phyloP scores from a whole-genome alignment of 371 early-diverging fungal genomes.

The Lichtheimia ramosa region DNA sequence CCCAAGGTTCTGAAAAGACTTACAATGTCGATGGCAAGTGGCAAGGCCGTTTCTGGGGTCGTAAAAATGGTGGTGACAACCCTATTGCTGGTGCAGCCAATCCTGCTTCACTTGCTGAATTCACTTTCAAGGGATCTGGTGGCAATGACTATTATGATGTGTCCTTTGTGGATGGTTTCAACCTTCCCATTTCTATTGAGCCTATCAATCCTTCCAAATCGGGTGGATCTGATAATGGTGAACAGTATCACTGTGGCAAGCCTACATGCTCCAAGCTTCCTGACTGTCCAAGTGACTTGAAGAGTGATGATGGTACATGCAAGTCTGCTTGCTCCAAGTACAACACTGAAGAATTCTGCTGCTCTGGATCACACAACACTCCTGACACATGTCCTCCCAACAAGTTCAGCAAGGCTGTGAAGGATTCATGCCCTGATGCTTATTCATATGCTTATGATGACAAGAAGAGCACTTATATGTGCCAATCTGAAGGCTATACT shows the following conservation, averaged over 20 bases:
- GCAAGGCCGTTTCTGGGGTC: too few species aligned
- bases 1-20: too few species aligned
- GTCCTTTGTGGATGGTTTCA: constrained; percentile 48
- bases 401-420: constrained; percentile 25
- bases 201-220: constrained; percentile 16
- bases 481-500: constrained; percentile 33
- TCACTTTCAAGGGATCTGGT: too few species aligned
- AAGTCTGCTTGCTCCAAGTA: constrained; percentile 39
- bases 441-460: constrained; percentile 57
- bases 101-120: too few species aligned
- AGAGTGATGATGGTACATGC: constrained; percentile 22
- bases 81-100: too few species aligned
- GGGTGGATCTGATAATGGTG: constrained; percentile 10
- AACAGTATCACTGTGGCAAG: constrained; percentile 23
- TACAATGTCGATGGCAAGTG: too few species aligned
- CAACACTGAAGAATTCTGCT: constrained; percentile 30
- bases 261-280: constrained; percentile 28
- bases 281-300: constrained; percentile 29
- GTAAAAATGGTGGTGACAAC: too few species aligned
- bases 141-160: constrained; percentile 46
- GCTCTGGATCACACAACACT: constrained; percentile 28
- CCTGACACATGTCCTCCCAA: constrained; percentile 29
- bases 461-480: constrained; percentile 38
- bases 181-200: constrained; percentile 30
- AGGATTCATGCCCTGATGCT: constrained; percentile 33